Percentiles rank a stretch among this genome's conserved stretches.
phyloP scores from a whole-genome alignment of 2,329 filamentous ascomycete genomes.

The Chalaropsis ovoidea region DNA sequence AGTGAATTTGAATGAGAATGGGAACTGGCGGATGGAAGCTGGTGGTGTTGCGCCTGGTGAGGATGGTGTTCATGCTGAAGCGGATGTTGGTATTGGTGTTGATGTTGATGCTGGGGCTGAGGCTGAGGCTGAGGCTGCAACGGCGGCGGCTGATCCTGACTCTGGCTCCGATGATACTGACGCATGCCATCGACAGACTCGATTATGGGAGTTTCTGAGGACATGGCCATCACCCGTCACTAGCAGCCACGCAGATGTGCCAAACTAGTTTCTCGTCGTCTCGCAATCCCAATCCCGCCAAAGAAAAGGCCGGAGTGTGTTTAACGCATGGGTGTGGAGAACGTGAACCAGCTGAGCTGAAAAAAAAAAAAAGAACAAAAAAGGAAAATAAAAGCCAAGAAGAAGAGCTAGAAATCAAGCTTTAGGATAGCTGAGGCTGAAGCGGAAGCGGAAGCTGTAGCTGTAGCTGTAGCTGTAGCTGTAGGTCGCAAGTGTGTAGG shows the following conservation, averaged over 20 bases:
- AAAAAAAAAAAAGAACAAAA: conserved; percentile 11
- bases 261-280: conserved; percentile 6
- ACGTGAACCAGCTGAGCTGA: conserved; percentile 1
- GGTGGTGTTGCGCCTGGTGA: not conserved
- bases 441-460: not conserved
- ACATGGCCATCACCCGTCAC: conserved; percentile 20
- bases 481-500: not conserved
- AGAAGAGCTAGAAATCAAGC: conserved; percentile 10
- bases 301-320: conserved; percentile 17
- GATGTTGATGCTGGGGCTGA: conserved; percentile 23
- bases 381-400: conserved; percentile 15
- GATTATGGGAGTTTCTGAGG: conserved; percentile 18
- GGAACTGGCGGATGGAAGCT: not conserved
- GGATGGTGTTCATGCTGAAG: not conserved
- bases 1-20: not conserved
- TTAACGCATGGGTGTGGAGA: conserved; percentile 20
- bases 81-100: conserved; percentile 10
- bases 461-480: conserved; percentile 1
- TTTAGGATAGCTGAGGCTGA: conserved; percentile 11
- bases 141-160: conserved; percentile 13
- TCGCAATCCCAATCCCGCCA: conserved; percentile 18
- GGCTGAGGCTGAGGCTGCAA: conserved; percentile 10
- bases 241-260: conserved; percentile 16
- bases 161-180: conserved; percentile 17
- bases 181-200: conserved; percentile 21